Evolutionary conservation across 306 rosid genomes (phyloP).

Genomic region (Lupinus albus): DNA sequence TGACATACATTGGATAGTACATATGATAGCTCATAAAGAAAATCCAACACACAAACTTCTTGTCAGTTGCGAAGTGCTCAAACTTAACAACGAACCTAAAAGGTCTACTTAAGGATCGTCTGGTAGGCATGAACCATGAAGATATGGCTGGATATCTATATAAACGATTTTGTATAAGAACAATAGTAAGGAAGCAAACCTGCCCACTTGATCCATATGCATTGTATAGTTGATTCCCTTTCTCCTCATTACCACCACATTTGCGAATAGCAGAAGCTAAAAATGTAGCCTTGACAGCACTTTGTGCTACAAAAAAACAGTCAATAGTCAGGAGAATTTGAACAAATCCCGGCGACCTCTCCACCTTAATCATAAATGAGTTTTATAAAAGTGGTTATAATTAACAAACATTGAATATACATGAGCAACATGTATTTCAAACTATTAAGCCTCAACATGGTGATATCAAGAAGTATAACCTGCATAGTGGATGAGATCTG

Average conservation of each 20-base stretch:
- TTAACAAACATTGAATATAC: conserved; percentile 30
- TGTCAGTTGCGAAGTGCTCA: conserved; percentile 9
- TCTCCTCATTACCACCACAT: conserved; percentile 92
- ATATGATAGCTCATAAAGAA: neutral
- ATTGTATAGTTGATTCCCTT: conserved; percentile 69
- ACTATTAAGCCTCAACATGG: conserved; percentile 30
- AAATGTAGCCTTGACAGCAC: conserved; percentile 78
- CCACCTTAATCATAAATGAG: conserved; percentile 14
- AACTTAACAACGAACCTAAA: neutral
- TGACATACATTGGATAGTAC: neutral
- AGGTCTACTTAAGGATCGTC: conserved; percentile 4
- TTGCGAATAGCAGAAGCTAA: conserved; percentile 88
- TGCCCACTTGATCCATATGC: conserved; percentile 97
- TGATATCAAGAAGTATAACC: conserved; percentile 51
- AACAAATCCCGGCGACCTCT: conserved; percentile 21
- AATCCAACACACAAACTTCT: neutral
- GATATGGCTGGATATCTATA: neutral
- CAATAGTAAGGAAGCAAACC: conserved; percentile 51
- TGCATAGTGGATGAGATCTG: conserved; percentile 85
- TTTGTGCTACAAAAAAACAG: conserved; percentile 65
- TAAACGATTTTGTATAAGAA: neutral
- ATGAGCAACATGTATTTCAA: conserved; percentile 15
- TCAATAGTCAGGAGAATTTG: conserved; percentile 26
- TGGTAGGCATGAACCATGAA: neutral
- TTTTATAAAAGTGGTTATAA: conserved; percentile 15